Evolutionary conservation across 2,329 filamentous ascomycete genomes (phyloP).

Genomic region (Aspergillus ustus): DNA sequence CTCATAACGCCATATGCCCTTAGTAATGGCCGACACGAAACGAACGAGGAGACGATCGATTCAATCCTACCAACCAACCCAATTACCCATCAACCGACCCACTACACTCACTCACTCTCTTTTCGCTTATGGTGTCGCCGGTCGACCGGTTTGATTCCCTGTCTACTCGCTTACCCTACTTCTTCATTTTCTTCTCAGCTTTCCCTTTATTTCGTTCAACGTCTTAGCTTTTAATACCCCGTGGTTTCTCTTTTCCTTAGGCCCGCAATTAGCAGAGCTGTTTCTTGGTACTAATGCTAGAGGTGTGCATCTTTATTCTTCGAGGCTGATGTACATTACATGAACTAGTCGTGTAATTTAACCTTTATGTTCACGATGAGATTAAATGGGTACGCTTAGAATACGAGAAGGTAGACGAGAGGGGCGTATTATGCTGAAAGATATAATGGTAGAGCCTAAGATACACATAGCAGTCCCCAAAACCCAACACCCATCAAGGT

Average conservation of each 20-base stretch:
- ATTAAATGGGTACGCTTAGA: background rate
- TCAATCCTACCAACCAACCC: background rate
- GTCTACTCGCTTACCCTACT: background rate
- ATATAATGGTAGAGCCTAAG: background rate
- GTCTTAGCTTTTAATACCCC: background rate
- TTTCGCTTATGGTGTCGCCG: slow-evolving; percentile 15
- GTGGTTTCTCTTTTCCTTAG: background rate
- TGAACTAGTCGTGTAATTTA: background rate
- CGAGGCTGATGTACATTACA: slow-evolving; percentile 1
- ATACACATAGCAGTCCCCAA: slow-evolving; percentile 1
- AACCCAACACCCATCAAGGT: slow-evolving; percentile 15
- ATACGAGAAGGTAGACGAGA: background rate
- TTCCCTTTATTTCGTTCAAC: slow-evolving; percentile 2
- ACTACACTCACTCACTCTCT: slow-evolving; percentile 14
- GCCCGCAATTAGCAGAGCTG: background rate
- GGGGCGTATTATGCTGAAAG: background rate
- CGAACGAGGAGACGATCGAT: slow-evolving; percentile 9
- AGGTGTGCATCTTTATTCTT: background rate
- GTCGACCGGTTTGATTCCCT: slow-evolving; percentile 1
- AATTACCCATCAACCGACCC: background rate
- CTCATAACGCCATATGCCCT: background rate
- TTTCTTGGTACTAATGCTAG: slow-evolving; percentile 1
- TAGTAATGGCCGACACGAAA: slow-evolving; percentile 14
- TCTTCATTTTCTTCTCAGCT: background rate
- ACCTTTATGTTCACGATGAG: background rate